phyloP scores from a whole-genome alignment of 1,284 basidiomycete genomes.

The Vanrija pseudolonga region DNA sequence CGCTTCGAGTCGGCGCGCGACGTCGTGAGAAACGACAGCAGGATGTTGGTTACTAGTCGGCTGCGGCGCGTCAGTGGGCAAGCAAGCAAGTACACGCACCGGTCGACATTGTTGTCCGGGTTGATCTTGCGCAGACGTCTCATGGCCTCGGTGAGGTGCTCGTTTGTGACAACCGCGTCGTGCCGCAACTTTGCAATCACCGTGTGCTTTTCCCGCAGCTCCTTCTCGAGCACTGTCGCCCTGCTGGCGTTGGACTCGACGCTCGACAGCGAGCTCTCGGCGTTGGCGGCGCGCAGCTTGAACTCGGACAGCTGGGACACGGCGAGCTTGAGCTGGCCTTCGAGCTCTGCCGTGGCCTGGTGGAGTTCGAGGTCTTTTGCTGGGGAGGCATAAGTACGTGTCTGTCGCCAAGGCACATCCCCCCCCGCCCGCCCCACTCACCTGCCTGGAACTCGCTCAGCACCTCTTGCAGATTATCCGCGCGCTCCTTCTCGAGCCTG shows the following conservation, averaged over 20 bases:
- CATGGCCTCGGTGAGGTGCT: slow-evolving; percentile 96
- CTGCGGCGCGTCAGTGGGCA: slow-evolving; percentile 38
- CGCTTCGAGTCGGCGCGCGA: slow-evolving; percentile 88
- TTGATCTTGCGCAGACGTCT: slow-evolving; percentile 81
- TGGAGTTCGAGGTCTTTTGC: slow-evolving; percentile 57
- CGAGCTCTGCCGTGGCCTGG: slow-evolving; percentile 75
- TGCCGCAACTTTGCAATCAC: slow-evolving; percentile 89
- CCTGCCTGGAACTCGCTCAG: slow-evolving; percentile 91
- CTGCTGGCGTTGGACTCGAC: slow-evolving; percentile 63
- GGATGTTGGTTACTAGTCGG: slow-evolving; percentile 88
- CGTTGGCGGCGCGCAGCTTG: slow-evolving; percentile 77
- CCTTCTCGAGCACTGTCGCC: slow-evolving; percentile 71
- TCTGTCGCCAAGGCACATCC: not conserved
- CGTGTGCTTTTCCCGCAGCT: slow-evolving; percentile 89
- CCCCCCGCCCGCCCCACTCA: slow-evolving; percentile 47
- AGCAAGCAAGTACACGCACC: slow-evolving; percentile 30
- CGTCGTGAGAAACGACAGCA: slow-evolving; percentile 86
- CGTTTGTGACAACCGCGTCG: slow-evolving; percentile 94
- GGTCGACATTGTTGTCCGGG: slow-evolving; percentile 84
- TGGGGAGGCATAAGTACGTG: slow-evolving; percentile 25
- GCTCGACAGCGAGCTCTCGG: slow-evolving; percentile 73
- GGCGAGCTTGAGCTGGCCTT: slow-evolving; percentile 65
- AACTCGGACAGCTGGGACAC: slow-evolving; percentile 75
- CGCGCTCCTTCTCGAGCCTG: slow-evolving; percentile 68
- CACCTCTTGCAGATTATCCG: slow-evolving; percentile 82